phyloP scores from a whole-genome alignment of 768 basidiomycete genomes.

The Dioszegia aurantiaca region DNA sequence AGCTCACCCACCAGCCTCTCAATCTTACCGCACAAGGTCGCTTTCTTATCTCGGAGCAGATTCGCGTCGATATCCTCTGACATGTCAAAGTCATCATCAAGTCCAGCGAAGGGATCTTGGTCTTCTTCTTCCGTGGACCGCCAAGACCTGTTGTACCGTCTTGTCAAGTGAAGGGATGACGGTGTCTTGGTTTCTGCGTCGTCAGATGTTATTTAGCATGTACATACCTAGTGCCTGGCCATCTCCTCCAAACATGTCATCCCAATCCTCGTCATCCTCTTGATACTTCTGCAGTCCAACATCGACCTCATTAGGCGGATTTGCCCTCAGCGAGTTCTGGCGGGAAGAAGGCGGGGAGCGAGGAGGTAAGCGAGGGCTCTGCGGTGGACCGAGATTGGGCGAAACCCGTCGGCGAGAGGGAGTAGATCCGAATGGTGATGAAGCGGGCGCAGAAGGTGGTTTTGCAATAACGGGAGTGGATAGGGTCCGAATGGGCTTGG shows the following conservation, averaged over 20 bases:
- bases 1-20: conserved; percentile 81
- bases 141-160: conserved; percentile 87
- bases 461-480: conserved; percentile 4
- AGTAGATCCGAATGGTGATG: conserved; percentile 1
- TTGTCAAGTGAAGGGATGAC: conserved; percentile 76
- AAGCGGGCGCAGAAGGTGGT: background rate
- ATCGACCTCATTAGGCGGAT: conserved; percentile 36
- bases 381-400: conserved; percentile 22
- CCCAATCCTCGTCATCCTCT: conserved; percentile 86
- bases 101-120: conserved; percentile 94
- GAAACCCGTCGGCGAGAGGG: conserved; percentile 8
- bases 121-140: conserved; percentile 80
- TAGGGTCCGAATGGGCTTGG: conserved; percentile 13
- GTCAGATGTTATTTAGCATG: background rate
- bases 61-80: conserved; percentile 84
- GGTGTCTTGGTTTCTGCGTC: conserved; percentile 20
- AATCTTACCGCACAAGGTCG: conserved; percentile 68
- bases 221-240: background rate
- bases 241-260: conserved; percentile 72
- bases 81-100: conserved; percentile 79
- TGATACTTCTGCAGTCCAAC: conserved; percentile 77
- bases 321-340: conserved; percentile 33
- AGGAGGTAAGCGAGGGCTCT: conserved; percentile 16
- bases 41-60: conserved; percentile 87
- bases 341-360: conserved; percentile 32